Conservation (phyloP, 148 eudicot genomes). For the Rheum nobile region DNA sequence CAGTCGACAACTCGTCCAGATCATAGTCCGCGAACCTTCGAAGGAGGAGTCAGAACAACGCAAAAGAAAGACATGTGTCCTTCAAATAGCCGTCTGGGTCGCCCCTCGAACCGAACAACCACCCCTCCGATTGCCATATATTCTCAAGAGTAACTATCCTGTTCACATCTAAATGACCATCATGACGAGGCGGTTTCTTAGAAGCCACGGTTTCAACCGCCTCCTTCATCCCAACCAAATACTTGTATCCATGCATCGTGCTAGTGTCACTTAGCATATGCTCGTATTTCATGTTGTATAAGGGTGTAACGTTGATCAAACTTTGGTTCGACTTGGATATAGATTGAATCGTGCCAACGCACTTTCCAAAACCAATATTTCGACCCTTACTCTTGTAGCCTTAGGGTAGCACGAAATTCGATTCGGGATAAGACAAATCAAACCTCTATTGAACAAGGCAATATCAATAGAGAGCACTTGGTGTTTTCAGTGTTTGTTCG, state of each 20-base stretch:
- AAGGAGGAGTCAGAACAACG: neutral
- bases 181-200: neutral
- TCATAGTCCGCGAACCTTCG: conserved; percentile 1
- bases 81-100: neutral
- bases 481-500: no score
- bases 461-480: no score
- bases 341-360: no score
- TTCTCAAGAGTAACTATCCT: neutral
- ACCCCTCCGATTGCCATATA: neutral
- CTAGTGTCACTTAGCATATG: neutral
- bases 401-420: no score
- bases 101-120: neutral
- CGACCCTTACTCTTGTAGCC: no score
- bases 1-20: neutral
- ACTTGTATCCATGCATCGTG: conserved; percentile 5
- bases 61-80: neutral
- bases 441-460: no score
- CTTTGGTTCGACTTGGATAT: no score
- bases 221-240: conserved; percentile 6
- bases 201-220: neutral
- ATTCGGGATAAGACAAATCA: no score
- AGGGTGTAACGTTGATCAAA: no score
- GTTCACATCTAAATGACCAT: neutral
- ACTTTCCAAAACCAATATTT: no score
- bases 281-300: neutral